Evolutionary conservation across 108 stramenopile species (phyloP), one percentile per base, ranked within the genome.

Genomic region (Asterionellopsis glacialis): DNA sequence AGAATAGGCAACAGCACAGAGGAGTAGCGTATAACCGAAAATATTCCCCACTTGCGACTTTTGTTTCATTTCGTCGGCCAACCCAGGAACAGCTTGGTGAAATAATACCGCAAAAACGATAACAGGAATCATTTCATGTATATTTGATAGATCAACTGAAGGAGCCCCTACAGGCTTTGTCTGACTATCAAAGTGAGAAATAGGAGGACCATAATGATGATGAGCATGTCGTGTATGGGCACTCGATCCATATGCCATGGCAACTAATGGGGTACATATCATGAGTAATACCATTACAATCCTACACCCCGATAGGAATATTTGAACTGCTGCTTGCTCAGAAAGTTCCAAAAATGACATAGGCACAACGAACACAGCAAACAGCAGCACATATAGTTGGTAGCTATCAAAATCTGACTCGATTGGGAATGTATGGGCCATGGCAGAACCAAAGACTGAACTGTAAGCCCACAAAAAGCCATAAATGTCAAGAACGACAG

Each of bases 391-490:
- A 41, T 39, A 66, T 1, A 45, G 1, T 21, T 54, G 18, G 28
- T 66, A 66, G 48, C 57, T 45, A n/a, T 66, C 65, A 1, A 33
- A 23, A 11, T 12, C 25, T 16, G 45, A 24, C 23, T 10, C 22
- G 12, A 66, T 38, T 0, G 65, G 41, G 27, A 66, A 45, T 49
- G 43, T 25, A 5, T 38, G n/a, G 41, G 65, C 55, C 16, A 66
- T n/a, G 11, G 65, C 51, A 16, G 54, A 22, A 43, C 51, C 65
- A 57, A 66, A 66, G 9, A 66, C 47, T 7, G 55, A n/a, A 25
- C 22, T 16, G 26, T 57, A n/a, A 0, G 55, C 38, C 65, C 65
- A 66, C 11, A 44, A 47, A 33, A 66, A 24, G 45, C 43, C 45
- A 49, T 57, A 66, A 11, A 57, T 24, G 45, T 66, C 65, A 16